A percentile compares a stretch with the other conserved stretches of the same genome.
Evolutionary conservation across 1,284 basidiomycete genomes (phyloP).

Genomic region (Puccinia novopanici): DNA sequence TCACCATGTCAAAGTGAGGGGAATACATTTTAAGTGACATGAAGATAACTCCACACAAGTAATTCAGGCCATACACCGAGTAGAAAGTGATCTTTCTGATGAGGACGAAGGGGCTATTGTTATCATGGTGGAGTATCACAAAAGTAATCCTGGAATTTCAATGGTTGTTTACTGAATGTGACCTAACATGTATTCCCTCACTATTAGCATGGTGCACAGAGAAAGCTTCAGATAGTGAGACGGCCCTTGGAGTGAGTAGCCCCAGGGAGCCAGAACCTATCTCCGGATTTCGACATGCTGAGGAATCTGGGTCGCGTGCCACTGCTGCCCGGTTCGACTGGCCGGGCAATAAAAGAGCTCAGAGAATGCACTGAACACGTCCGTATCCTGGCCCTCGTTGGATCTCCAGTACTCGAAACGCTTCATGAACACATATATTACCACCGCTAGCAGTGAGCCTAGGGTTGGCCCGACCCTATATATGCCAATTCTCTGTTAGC

Average conservation of each 20-base stretch:
- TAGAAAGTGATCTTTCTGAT: too few relatives aligned
- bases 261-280: slow-evolving; percentile 4
- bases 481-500: not conserved
- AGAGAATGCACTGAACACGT: slow-evolving; percentile 31
- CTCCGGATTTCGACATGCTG: slow-evolving; percentile 15
- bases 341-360: slow-evolving; percentile 38
- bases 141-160: too few relatives aligned
- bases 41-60: too few relatives aligned
- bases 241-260: not conserved
- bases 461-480: slow-evolving; percentile 45
- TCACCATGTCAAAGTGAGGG: too few relatives aligned
- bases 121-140: too few relatives aligned
- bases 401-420: slow-evolving; percentile 41
- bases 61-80: too few relatives aligned
- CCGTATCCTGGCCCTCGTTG: slow-evolving; percentile 47
- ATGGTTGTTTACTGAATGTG: too few relatives aligned
- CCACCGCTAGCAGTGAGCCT: slow-evolving; percentile 37
- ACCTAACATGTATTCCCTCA: too few relatives aligned
- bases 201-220: too few relatives aligned
- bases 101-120: too few relatives aligned
- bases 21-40: too few relatives aligned
- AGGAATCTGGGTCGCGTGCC: not conserved
- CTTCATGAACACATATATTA: slow-evolving; percentile 44
- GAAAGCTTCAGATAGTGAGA: not conserved
- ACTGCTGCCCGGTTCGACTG: not conserved